phyloP scores from a whole-genome alignment of 2,329 filamentous ascomycete species.

The Bipolaris gigantea region DNA sequence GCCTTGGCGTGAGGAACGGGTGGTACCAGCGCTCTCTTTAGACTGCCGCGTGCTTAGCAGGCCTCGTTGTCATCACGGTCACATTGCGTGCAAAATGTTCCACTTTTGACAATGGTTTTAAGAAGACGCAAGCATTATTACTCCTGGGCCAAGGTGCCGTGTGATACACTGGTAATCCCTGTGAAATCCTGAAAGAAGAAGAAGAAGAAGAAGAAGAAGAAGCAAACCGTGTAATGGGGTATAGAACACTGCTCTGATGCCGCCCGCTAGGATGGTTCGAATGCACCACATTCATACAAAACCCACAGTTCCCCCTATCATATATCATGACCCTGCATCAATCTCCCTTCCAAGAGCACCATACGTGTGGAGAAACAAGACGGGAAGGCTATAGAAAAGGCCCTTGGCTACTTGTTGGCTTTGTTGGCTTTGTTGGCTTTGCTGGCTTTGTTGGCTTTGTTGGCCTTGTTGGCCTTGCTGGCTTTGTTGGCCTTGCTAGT shows the following conservation, averaged over 20 bases:
- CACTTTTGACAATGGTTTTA: neutral
- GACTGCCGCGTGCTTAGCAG: neutral
- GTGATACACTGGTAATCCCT: neutral
- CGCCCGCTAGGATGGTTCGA: neutral
- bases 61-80: neutral
- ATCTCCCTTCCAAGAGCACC: neutral
- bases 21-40: constrained; percentile 20
- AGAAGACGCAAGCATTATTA: constrained; percentile 1
- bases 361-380: neutral
- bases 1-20: constrained; percentile 25
- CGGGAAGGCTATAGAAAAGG: neutral
- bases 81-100: neutral
- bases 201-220: too few species aligned
- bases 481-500: neutral
- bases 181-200: neutral
- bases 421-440: constrained; percentile 2
- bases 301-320: neutral
- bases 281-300: neutral
- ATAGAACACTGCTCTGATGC: constrained; percentile 7
- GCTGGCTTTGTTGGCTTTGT: neutral
- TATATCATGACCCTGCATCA: neutral
- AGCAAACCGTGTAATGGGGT: neutral
- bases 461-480: constrained; percentile 2
- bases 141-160: neutral
- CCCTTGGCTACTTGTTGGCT: neutral